Evolutionary conservation across 176 grass and related monocot species (phyloP).

Genomic region (Carex parvula): DNA sequence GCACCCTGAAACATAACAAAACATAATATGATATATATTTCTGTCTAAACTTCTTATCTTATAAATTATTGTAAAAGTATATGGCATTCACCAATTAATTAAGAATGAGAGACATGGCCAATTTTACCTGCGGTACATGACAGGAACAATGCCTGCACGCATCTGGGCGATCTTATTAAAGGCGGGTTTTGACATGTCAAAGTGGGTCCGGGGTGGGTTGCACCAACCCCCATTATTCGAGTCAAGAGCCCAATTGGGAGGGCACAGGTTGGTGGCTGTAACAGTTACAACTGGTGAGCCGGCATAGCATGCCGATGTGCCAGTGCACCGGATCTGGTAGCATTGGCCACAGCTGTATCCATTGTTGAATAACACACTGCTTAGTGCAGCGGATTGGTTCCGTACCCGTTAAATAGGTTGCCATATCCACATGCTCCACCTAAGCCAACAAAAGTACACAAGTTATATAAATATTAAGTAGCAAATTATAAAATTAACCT

Average conservation of each 20-base stretch:
- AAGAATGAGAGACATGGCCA: background rate
- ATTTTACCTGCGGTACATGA: slow-evolving; percentile 64
- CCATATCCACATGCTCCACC: slow-evolving; percentile 82
- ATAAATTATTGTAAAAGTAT: background rate
- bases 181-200: slow-evolving; percentile 77
- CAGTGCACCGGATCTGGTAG: slow-evolving; percentile 65
- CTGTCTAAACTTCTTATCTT: background rate
- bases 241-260: slow-evolving; percentile 70
- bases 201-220: slow-evolving; percentile 75
- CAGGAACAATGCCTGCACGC: slow-evolving; percentile 68
- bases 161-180: slow-evolving; percentile 66
- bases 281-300: slow-evolving; percentile 64
- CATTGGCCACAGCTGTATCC: slow-evolving; percentile 59
- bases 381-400: slow-evolving; percentile 69
- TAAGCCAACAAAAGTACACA: slow-evolving; percentile 14
- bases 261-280: slow-evolving; percentile 75
- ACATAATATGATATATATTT: background rate
- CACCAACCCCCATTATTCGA: slow-evolving; percentile 73
- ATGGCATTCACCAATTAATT: background rate
- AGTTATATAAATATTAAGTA: background rate
- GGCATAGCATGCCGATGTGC: slow-evolving; percentile 38
- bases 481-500: background rate
- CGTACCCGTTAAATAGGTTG: slow-evolving; percentile 50
- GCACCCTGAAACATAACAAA: slow-evolving; percentile 36
- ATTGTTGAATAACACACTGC: slow-evolving; percentile 51